Evolutionary conservation across 805 yeast genomes (phyloP).

Genomic region (Peterozyma toletana): DNA sequence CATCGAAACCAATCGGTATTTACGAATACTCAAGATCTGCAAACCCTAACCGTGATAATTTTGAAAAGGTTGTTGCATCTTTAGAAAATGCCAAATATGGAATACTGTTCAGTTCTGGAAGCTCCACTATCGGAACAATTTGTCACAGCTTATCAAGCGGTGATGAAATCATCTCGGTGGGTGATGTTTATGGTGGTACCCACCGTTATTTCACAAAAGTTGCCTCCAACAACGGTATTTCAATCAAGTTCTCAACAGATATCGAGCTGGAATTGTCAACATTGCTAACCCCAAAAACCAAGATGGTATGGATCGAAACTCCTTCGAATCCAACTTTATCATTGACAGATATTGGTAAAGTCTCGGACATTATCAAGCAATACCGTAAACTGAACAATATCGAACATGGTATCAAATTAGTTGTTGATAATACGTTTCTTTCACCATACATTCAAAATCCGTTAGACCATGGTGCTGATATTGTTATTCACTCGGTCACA

Average conservation of each 20-base stretch:
- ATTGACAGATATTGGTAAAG: constrained; percentile 66
- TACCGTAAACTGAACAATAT: constrained; percentile 29
- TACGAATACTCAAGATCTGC: constrained; percentile 83
- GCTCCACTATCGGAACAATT: constrained; percentile 74
- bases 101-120: constrained; percentile 78
- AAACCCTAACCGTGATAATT: constrained; percentile 80
- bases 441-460: constrained; percentile 88
- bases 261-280: constrained; percentile 50
- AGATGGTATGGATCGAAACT: constrained; percentile 80
- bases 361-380: constrained; percentile 44
- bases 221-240: constrained; percentile 72
- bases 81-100: constrained; percentile 72
- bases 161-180: constrained; percentile 70
- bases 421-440: constrained; percentile 83
- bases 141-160: constrained; percentile 68
- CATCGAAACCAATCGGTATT: constrained; percentile 68
- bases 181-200: constrained; percentile 89
- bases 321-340: constrained; percentile 86
- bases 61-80: constrained; percentile 73
- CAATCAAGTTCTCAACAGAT: constrained; percentile 58
- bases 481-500: constrained; percentile 84
- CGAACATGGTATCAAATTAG: constrained; percentile 50
- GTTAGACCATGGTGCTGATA: constrained; percentile 74
- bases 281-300: constrained; percentile 55
- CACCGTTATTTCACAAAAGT: constrained; percentile 86